A percentile compares a stretch with the other conserved stretches of the same genome.
Conservation (phyloP, 1,139 yeast species). For the Blastobotrys ciferrii region DNA sequence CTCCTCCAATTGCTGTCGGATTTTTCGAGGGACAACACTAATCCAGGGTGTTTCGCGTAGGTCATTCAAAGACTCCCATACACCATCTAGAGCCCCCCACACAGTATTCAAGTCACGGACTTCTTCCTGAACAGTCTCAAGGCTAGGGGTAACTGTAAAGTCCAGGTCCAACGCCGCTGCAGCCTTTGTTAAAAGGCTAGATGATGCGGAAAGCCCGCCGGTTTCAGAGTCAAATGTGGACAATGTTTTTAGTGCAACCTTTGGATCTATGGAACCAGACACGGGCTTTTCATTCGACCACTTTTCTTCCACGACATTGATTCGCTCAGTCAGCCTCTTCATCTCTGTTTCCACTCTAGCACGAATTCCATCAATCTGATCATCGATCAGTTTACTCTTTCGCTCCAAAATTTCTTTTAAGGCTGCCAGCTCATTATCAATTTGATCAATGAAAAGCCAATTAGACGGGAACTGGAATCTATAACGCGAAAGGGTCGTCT, state of each 20-base stretch:
- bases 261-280: conserved; percentile 47
- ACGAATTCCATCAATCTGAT: conserved; percentile 44
- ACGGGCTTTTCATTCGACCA: conserved; percentile 57
- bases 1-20: conserved; percentile 54
- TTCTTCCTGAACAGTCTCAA: conserved; percentile 47
- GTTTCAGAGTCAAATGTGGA: conserved; percentile 43
- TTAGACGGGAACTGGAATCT: conserved; percentile 50
- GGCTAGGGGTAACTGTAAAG: conserved; percentile 33
- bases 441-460: conserved; percentile 66
- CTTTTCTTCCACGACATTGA: conserved; percentile 34
- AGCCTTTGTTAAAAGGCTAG: conserved; percentile 42
- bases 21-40: conserved; percentile 45
- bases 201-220: conserved; percentile 27
- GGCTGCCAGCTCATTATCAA: conserved; percentile 51
- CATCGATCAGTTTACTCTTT: conserved; percentile 44
- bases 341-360: conserved; percentile 47
- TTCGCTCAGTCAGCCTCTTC: conserved; percentile 40
- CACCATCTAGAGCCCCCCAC: conserved; percentile 61
- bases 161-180: conserved; percentile 45
- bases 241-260: conserved; percentile 50
- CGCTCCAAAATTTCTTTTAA: conserved; percentile 45
- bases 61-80: conserved; percentile 52
- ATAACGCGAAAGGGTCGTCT: conserved; percentile 45
- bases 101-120: conserved; percentile 57
- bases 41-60: conserved; percentile 52